These are phyloP conservation scores for Hypoxylon fragiforme DNA, from an alignment of 495 filamentous ascomycete genomes.

Conservation along the genomic window DNA sequence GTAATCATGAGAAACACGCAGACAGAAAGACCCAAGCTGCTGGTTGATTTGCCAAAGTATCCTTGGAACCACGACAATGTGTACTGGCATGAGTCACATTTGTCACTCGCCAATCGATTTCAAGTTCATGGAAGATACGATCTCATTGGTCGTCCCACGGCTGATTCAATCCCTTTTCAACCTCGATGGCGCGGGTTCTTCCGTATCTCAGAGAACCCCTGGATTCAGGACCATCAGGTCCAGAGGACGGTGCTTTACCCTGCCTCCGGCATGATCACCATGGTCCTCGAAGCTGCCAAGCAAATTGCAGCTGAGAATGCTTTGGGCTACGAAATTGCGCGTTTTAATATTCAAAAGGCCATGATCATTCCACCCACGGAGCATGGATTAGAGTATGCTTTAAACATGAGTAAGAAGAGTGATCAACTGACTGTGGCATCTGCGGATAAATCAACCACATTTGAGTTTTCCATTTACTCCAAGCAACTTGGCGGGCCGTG, in stretches of 20 bases:
- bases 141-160: constrained; percentile 42
- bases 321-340: constrained; percentile 21
- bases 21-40: constrained; percentile 20
- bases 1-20: constrained; percentile 31
- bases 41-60: constrained; percentile 43
- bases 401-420: constrained; percentile 21
- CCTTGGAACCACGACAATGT: constrained; percentile 49
- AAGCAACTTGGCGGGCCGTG: constrained; percentile 30
- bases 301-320: constrained; percentile 39
- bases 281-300: constrained; percentile 53
- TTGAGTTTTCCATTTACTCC: constrained; percentile 38
- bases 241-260: constrained; percentile 50
- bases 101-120: constrained; percentile 46
- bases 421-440: background rate
- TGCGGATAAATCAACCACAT: constrained; percentile 1
- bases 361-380: constrained; percentile 39
- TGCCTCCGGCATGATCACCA: constrained; percentile 50
- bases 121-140: constrained; percentile 46
- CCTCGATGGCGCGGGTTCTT: constrained; percentile 49
- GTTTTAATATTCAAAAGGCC: constrained; percentile 37
- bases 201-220: constrained; percentile 44
- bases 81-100: constrained; percentile 48
- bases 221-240: constrained; percentile 51
- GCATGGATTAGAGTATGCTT: constrained; percentile 28
- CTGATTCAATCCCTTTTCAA: constrained; percentile 37